These are phyloP conservation scores for Melaleuca alternifolia DNA, from an alignment of 345 rosid species.

Conservation along the genomic window DNA sequence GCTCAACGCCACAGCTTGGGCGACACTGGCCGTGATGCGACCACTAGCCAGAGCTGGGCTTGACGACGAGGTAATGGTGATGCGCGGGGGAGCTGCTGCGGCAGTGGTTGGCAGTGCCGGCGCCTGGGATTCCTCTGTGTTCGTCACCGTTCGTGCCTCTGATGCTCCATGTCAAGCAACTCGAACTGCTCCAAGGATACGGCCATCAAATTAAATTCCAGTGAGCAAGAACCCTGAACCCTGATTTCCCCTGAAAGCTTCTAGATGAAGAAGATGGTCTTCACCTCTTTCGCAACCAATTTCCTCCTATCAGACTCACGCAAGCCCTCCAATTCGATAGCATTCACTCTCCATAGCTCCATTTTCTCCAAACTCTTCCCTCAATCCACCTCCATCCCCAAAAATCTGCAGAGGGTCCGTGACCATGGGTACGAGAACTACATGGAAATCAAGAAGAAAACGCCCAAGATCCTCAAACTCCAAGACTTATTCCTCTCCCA, in stretches of 20 bases:
- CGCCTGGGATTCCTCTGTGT: background rate
- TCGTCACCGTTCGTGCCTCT: background rate
- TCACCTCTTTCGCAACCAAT: background rate
- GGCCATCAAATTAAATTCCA: background rate
- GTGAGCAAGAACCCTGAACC: background rate
- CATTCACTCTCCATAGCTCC: background rate
- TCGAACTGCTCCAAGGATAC: background rate
- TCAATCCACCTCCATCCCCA: conserved; percentile 77
- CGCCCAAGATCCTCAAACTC: conserved; percentile 69
- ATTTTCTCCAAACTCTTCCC: conserved; percentile 24
- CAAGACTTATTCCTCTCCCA: conserved; percentile 66
- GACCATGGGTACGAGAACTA: conserved; percentile 92
- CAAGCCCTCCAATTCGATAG: background rate
- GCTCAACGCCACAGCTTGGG: too few species aligned
- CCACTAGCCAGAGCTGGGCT: background rate
- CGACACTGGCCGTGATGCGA: background rate
- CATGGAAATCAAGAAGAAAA: conserved; percentile 92
- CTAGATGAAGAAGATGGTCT: background rate
- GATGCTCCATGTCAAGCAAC: background rate
- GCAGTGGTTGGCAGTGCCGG: background rate
- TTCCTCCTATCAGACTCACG: background rate
- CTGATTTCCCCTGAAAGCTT: background rate
- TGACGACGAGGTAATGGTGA: background rate
- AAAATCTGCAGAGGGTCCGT: conserved; percentile 62
- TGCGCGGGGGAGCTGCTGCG: background rate